Evolutionary conservation across 1,139 yeast species (phyloP), one percentile per base, ranked within the genome.

Genomic region (Geotrichum klebahnii): DNA sequence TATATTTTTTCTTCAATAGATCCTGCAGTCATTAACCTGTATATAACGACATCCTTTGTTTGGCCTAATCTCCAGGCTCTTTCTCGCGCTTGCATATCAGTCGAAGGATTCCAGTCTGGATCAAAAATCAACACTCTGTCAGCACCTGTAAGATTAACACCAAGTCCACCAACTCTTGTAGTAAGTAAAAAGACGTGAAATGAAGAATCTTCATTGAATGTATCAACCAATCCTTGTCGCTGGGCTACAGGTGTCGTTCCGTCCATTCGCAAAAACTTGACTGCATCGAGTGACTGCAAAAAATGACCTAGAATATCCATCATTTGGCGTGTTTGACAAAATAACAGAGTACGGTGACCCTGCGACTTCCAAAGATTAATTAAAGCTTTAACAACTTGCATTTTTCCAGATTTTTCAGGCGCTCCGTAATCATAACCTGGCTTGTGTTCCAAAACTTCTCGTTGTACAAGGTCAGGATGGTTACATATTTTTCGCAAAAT

Each of bases 61-160:
- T 92, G 98, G 0, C 98, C 98, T 55, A 92, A 75, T 58, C 98
- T 74, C 98, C 98, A 92, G 0, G 97, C 97, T 46, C 98, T 70
- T 66, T 92, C 98, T 56, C 98, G 73, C 0, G 98, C 98, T 67
- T 92, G 98, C 56, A 92, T 78, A 70, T 92, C 98, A 0, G 97
- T 92, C 0, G 97, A 88, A 0, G 98, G 98, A 62, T 92, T 92
- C 98, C 98, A 92, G 66, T 92, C 98, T 0, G 98, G 98, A 62
- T 92, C 98, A 64, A 77, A 92, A 16, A 92, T 92, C 17, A 92
- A 88, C 5, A 92, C 96, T 48, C 98, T 71, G 60, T 89, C 92
- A 0, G 98, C 98, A 3, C 97, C 97, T 0, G 97, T 92, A 45
- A 92, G 68, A 65, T 92, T 92, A 1, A 92, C 87, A 20, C 98